Evolutionary conservation across 1,284 basidiomycete species (phyloP).

Genomic region (Cutaneotrichosporon dermatis): DNA sequence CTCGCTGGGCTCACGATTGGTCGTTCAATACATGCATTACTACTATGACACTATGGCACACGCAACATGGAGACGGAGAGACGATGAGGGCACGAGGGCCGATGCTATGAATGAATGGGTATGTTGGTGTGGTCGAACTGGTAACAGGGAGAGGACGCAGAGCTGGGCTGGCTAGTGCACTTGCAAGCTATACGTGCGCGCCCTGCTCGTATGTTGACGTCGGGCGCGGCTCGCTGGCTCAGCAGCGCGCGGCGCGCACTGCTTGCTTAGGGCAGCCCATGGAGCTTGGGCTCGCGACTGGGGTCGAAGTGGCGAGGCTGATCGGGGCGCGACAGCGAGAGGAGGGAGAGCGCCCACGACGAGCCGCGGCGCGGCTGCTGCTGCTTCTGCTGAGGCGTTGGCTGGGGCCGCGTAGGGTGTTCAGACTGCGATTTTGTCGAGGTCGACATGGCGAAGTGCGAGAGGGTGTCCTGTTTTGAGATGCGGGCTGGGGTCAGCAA

Average conservation of each 20-base stretch:
- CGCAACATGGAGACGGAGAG: neutral
- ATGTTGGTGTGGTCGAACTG: neutral
- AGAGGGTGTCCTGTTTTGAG: neutral
- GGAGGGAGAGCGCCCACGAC: slow-evolving; percentile 10
- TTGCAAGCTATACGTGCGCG: too few species aligned
- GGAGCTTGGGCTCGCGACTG: slow-evolving; percentile 36
- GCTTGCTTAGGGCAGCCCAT: slow-evolving; percentile 29
- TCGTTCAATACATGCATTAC: slow-evolving; percentile 5
- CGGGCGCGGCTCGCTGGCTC: too few species aligned
- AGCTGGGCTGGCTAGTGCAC: too few species aligned
- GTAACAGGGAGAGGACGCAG: too few species aligned
- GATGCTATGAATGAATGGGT: neutral
- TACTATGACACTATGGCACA: neutral
- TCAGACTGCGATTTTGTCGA: too few species aligned
- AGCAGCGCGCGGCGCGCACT: too few species aligned
- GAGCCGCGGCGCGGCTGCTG: neutral
- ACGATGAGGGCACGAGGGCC: neutral
- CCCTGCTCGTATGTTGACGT: too few species aligned
- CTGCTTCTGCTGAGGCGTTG: neutral
- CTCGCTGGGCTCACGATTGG: neutral
- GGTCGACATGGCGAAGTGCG: neutral
- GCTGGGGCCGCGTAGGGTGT: neutral
- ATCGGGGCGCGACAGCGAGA: slow-evolving; percentile 10
- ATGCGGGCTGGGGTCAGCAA: neutral
- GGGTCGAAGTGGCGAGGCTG: slow-evolving; percentile 41